Evolutionary conservation across 345 rosid species (phyloP).

Genomic region (Raphanus raphanistrum): DNA sequence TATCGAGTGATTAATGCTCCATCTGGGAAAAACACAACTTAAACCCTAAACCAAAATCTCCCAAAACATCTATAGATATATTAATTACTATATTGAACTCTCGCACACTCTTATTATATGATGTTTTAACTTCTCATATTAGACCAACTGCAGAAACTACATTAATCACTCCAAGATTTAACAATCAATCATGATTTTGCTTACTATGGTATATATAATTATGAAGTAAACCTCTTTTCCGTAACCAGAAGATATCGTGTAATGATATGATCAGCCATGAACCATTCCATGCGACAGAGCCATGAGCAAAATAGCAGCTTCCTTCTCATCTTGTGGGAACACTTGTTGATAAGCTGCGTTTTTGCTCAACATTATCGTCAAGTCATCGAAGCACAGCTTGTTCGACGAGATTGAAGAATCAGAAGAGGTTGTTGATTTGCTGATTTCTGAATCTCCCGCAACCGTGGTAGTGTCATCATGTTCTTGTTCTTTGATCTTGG

Average conservation of each 20-base stretch:
- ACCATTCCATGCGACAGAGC: conserved; percentile 89
- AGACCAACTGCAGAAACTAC: conserved; percentile 31
- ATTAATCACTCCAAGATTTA: conserved; percentile 26
- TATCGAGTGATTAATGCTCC: conserved; percentile 18
- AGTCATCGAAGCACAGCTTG: conserved; percentile 73
- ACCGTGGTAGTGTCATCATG: not conserved
- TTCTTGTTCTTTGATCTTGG: conserved; percentile 30
- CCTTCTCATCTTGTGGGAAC: conserved; percentile 96
- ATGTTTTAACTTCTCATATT: conserved; percentile 21
- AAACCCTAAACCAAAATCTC: conserved; percentile 33
- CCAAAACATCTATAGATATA: conserved; percentile 29
- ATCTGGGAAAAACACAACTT: conserved; percentile 1
- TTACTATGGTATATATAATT: conserved; percentile 20
- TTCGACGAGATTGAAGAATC: conserved; percentile 35
- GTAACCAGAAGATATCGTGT: conserved; percentile 17
- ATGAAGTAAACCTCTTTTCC: conserved; percentile 16
- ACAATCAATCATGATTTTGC: conserved; percentile 31
- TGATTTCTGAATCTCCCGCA: conserved; percentile 26
- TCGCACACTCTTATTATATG: conserved; percentile 18
- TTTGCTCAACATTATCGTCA: conserved; percentile 64
- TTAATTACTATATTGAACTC: not conserved
- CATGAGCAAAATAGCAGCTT: conserved; percentile 93
- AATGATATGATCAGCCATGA: conserved; percentile 47
- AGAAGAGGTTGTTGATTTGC: conserved; percentile 35
- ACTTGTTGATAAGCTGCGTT: conserved; percentile 66